Evolutionary conservation across 768 basidiomycete species (phyloP), one percentile per base, ranked within the genome.

Genomic region (Phylloporus arenicola): DNA sequence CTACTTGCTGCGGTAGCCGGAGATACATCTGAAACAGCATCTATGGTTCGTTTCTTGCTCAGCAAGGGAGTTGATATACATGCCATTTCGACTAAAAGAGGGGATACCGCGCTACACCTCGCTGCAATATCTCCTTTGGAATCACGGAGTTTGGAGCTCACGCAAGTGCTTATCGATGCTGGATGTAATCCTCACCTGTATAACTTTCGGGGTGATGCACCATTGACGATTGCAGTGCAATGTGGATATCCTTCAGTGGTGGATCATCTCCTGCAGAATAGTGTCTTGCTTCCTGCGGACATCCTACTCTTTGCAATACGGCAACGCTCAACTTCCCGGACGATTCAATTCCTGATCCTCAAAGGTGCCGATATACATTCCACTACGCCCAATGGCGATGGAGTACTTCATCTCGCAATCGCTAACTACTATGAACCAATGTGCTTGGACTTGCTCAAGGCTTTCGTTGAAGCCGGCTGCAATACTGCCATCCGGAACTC

Each of bases 1-100:
- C 45, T 47, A 1, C 3, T 46, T 33, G 4, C 9, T 24, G 50
- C 50, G 7, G 33, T 33, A 7, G 42, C 40, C 1, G 45, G 51
- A 0, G 33, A 52, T 19, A 52, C 51, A 13, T 6, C 34, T 7
- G 45, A 41, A 16, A 46, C 31, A 5, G 30, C 30, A 5, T 9
- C 45, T 19, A 19, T 47, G 12, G 34, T 53, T 17, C 50, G 34
- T 4, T 45, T 50, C 17, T 20, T 59, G 20, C 22, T 59, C 16
- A 6, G 27, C 11, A 45, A 39, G 3, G 57, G 53, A 1, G 48
- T 40, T 8, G 30, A 54, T 13, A 3, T 51, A 0, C 31, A 41
- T 3, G 38, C 5, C 1, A 27, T 31, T 17, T 35, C 34, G 7
- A 9, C 2, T 7, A 5, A 11, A 3, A 1, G 27, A 8, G 2